Evolutionary conservation across 345 rosid species (phyloP), one percentile per base, ranked within the genome.

Genomic region (Abelmoschus esculentus): DNA sequence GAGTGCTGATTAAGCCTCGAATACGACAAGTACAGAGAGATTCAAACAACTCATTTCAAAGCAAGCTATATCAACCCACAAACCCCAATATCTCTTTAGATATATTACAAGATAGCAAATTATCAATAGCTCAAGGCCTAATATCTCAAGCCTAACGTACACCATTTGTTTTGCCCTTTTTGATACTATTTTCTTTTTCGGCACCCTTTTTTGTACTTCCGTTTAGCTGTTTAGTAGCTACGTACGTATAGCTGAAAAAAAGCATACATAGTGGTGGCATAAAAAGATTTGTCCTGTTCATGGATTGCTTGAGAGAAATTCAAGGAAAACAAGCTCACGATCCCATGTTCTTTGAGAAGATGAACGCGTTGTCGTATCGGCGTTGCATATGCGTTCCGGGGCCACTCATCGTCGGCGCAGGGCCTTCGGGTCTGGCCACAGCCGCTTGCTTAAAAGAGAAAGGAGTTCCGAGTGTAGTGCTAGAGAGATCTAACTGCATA

Each of bases 251-350:
- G 26, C 26, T 5, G 5, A 36, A 6, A 6, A 36, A 36, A 36
- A 36, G 40, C 7, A 36, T 36, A 36, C 7, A 36, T 36, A 36
- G 40, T 6, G 40, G 6, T 36, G 7, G 40, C 6, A 36, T 50
- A 32, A 68, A 28, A 17, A 49, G 19, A 52, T n/a, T 54, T 7
- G 19, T 64, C 18, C 73, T 63, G 70, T 32, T 73, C 59, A 67
- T 31, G 98, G 88, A 83, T 13, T 82, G 72, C 78, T 60, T 42
- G 73, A 86, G 83, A 80, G 99, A 93, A 80, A 83, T 89, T 52
- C 86, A 91, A 85, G 89, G 96, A 8, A 91, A 95, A 80, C 86
- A 78, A 79, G 82, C 75, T 44, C 86, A 95, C 75, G 99, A 93
- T 78, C 90, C 89, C 8, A 66, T 87, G 63, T 76, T 83, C 34